A percentile compares a stretch with the other conserved stretches of the same genome.
Conservation (phyloP, 495 filamentous ascomycete genomes). For the Penicillium pancosmium region DNA sequence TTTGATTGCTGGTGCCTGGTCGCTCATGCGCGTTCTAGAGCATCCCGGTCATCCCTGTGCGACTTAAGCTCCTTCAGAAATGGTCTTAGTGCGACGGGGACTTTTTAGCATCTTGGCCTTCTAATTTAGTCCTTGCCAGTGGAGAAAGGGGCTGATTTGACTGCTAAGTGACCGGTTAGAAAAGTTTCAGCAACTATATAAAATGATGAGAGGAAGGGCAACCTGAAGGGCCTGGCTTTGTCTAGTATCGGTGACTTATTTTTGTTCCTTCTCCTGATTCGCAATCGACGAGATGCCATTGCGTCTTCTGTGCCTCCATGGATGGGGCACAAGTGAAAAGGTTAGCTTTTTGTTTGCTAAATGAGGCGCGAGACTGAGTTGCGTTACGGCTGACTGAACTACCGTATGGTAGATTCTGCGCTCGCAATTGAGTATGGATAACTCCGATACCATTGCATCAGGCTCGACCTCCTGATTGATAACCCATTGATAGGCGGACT, state of each 20-base stretch:
- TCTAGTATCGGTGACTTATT: constrained; percentile 7
- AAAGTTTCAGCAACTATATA: constrained; percentile 6
- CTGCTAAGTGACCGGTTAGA: constrained; percentile 4
- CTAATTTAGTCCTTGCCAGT: not conserved
- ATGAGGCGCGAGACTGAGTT: not conserved
- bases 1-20: constrained; percentile 2
- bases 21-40: not conserved
- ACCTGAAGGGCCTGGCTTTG: not conserved
- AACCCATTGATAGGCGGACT: constrained; percentile 24
- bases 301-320: constrained; percentile 34
- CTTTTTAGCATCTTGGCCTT: not conserved
- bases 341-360: constrained; percentile 10
- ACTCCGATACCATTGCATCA: not conserved
- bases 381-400: constrained; percentile 1
- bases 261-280: not conserved
- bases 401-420: constrained; percentile 26
- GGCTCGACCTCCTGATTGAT: constrained; percentile 3
- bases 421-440: constrained; percentile 30
- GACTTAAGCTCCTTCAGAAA: not conserved
- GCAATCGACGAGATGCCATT: constrained; percentile 25
- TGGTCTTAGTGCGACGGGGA: not conserved
- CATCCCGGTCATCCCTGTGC: not conserved
- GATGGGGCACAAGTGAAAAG: constrained; percentile 37
- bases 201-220: constrained; percentile 8
- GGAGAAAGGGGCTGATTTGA: not conserved